Base-by-base conservation (phyloP, 1,139 yeast species). In the Geotrichum restrictum region DNA sequence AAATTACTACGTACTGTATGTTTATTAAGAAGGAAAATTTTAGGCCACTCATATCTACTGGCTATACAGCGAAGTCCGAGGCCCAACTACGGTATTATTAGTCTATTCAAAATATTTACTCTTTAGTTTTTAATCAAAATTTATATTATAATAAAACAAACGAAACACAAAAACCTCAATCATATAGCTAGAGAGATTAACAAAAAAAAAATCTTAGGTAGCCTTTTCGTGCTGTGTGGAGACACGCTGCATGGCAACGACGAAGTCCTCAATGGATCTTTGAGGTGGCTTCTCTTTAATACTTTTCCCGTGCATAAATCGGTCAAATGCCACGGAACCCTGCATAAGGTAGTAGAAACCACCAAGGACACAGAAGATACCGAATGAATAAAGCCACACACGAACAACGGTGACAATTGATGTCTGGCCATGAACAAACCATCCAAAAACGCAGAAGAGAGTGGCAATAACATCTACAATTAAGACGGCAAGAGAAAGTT, bases 241-340 rank as follows among this genome's bases (percentile, higher is more conserved):
- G 64, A 89, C 96, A 82, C 97, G 86, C 81, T 87, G 93, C 96
- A 89, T 88, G 68, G 96, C 88, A 68, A 88, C 88, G 74, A 89
- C 81, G 82, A 89, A 89, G 77, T 89, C 97, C 80, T 89, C 98
- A 62, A 89, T 75, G 58, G 94, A 81, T 81, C 96, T 86, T 63
- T 71, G 74, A 74, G 85, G 82, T 58, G 80, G 78, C 69, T 76
- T 72, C 66, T 81, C 82, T 78, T 83, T 82, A 59, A 76, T 67
- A 71, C 84, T 78, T 75, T 83, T 82, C 75, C 98, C 96, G 81
- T 91, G 88, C 88, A 93, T 88, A 74, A 88, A 73, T 78, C 89
- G 81, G 79, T 91, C 97, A 72, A 89, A 91, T 56, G 85, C 81
- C 69, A 82, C 85, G 57, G 96, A 88, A 66, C 79, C 83, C 62